These are phyloP conservation scores for Antitrichia curtipendula DNA, from an alignment of 225 moss, liverwort and hornwort genomes.

Conservation along the genomic window DNA sequence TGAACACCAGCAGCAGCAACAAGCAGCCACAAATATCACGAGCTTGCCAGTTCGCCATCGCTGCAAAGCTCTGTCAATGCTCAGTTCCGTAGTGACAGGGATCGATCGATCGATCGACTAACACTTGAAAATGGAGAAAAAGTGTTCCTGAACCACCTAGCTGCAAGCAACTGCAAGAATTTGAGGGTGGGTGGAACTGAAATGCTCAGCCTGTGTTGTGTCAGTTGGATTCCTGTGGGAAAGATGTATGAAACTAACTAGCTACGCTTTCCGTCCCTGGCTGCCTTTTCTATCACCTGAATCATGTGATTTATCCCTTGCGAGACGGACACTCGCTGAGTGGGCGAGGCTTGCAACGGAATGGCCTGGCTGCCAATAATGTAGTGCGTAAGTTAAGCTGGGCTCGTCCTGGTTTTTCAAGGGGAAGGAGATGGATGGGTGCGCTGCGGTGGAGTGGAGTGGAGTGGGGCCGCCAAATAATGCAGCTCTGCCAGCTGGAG, in stretches of 20 bases:
- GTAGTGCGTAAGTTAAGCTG: neutral
- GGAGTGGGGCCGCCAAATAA: neutral
- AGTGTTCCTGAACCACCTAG: neutral
- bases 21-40: slow-evolving; percentile 29
- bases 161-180: neutral
- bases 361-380: neutral
- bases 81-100: neutral
- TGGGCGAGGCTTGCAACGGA: neutral
- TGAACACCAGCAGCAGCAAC: slow-evolving; percentile 32
- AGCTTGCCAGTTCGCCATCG: slow-evolving; percentile 34
- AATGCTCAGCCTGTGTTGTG: neutral
- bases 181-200: neutral
- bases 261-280: neutral
- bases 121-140: neutral
- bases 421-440: neutral
- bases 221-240: neutral
- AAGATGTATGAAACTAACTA: neutral
- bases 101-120: neutral
- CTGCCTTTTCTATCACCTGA: neutral
- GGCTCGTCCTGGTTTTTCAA: neutral
- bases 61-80: neutral
- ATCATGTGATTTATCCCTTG: neutral
- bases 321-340: neutral
- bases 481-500: neutral
- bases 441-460: neutral